Percentiles rank a stretch among this genome's conserved stretches.
phyloP scores from a whole-genome alignment of 495 filamentous ascomycete species.

The Penicillium bovifimosum region DNA sequence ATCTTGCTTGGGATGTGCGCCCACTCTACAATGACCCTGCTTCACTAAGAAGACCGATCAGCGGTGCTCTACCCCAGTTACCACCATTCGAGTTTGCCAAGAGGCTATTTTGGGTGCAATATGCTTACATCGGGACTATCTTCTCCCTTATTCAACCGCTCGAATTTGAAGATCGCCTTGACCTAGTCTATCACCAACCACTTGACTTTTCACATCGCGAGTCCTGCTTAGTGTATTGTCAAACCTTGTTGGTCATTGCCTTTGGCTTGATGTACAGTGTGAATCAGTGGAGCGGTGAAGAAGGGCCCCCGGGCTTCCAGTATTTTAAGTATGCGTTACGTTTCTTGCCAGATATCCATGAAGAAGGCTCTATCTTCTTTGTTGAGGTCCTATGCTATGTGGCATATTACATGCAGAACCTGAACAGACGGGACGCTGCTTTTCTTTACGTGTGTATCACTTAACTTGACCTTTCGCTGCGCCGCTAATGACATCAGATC shows the following conservation, averaged over 20 bases:
- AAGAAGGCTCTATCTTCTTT: constrained; percentile 46
- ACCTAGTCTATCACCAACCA: constrained; percentile 34
- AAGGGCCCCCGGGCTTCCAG: constrained; percentile 46
- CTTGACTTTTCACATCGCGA: constrained; percentile 31
- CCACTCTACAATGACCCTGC: constrained; percentile 36
- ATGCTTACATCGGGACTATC: constrained; percentile 48
- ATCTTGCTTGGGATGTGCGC: constrained; percentile 37
- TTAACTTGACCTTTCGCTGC: not conserved
- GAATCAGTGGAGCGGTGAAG: constrained; percentile 46
- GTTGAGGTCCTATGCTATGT: constrained; percentile 47
- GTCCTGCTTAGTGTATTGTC: constrained; percentile 33
- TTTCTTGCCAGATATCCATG: constrained; percentile 46
- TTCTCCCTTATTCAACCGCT: constrained; percentile 42
- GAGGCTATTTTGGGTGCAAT: constrained; percentile 44
- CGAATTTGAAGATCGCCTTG: constrained; percentile 40
- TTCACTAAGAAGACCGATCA: constrained; percentile 27
- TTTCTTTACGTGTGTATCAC: constrained; percentile 36
- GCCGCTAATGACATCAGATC: constrained; percentile 23
- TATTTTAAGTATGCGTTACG: constrained; percentile 45
- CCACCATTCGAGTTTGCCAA: constrained; percentile 43
- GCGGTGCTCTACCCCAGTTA: constrained; percentile 27
- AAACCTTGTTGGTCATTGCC: constrained; percentile 43
- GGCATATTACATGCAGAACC: constrained; percentile 50
- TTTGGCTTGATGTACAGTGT: constrained; percentile 50
- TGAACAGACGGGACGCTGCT: constrained; percentile 46